Evolutionary conservation across 495 filamentous ascomycete genomes (phyloP).

Genomic region (Lepraria neglecta): DNA sequence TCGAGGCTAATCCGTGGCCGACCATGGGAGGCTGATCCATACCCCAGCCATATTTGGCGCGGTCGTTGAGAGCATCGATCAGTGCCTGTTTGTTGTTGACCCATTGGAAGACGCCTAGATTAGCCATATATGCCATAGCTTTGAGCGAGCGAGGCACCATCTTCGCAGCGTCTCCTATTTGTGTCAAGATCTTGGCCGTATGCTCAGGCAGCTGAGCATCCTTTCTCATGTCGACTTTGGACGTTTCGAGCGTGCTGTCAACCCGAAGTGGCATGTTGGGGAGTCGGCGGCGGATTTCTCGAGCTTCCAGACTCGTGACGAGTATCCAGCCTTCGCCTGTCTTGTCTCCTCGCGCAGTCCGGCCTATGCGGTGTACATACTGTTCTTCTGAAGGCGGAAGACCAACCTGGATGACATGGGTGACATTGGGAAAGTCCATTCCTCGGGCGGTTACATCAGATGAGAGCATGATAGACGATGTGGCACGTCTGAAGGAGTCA

Average conservation of each 20-base stretch:
- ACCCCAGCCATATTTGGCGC: constrained; percentile 55
- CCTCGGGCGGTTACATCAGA: constrained; percentile 93
- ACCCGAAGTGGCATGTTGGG: constrained; percentile 56
- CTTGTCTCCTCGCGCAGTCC: constrained; percentile 68
- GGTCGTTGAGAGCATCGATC: constrained; percentile 55
- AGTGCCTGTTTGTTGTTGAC: constrained; percentile 34
- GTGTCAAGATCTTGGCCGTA: constrained; percentile 33
- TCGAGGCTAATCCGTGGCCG: constrained; percentile 34
- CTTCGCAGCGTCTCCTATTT: constrained; percentile 35
- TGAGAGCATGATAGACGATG: constrained; percentile 72
- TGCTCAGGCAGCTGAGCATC: constrained; percentile 30
- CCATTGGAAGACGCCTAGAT: constrained; percentile 37
- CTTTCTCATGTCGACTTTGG: constrained; percentile 48
- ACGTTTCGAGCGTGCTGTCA: constrained; percentile 49
- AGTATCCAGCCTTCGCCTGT: constrained; percentile 76
- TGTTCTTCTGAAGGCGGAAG: constrained; percentile 54
- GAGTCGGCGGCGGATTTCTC: constrained; percentile 45
- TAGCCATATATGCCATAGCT: constrained; percentile 47
- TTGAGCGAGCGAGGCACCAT: constrained; percentile 38
- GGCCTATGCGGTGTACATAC: constrained; percentile 69
- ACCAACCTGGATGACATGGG: constrained; percentile 65
- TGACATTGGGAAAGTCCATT: constrained; percentile 71
- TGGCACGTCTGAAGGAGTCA: constrained; percentile 57
- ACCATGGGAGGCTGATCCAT: constrained; percentile 53
- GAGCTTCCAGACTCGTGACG: constrained; percentile 53